These are phyloP conservation scores for Macrolepiota albuminosa DNA, from an alignment of 768 basidiomycete genomes.

Conservation along the genomic window DNA sequence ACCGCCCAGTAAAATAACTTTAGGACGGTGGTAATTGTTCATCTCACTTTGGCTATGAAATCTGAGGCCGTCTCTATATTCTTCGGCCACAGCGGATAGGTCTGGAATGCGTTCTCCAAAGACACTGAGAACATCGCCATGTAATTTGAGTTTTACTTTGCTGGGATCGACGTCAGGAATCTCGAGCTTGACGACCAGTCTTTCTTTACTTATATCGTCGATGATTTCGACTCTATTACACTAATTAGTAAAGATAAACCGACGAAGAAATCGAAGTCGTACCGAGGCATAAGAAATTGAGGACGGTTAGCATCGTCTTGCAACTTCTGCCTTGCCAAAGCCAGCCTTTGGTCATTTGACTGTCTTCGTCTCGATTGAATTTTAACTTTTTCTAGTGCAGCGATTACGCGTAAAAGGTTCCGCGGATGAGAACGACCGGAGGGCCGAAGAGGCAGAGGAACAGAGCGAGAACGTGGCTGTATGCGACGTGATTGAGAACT, in stretches of 20 bases:
- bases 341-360: background rate
- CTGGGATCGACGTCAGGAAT: slow-evolving; percentile 38
- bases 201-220: slow-evolving; percentile 31
- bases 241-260: background rate
- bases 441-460: background rate
- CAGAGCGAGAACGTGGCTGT: slow-evolving; percentile 7
- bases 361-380: background rate
- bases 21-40: slow-evolving; percentile 1
- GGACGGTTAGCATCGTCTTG: background rate
- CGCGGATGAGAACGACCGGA: slow-evolving; percentile 1
- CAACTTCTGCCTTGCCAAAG: background rate
- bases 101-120: slow-evolving; percentile 27
- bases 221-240: slow-evolving; percentile 35
- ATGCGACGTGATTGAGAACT: background rate
- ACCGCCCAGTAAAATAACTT: slow-evolving; percentile 10
- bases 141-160: slow-evolving; percentile 30
- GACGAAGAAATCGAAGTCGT: background rate
- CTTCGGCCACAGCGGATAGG: slow-evolving; percentile 3
- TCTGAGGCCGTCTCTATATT: slow-evolving; percentile 7
- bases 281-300: slow-evolving; percentile 17
- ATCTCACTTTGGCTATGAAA: slow-evolving; percentile 7
- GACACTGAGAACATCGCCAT: slow-evolving; percentile 29
- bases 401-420: background rate
- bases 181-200: slow-evolving; percentile 35
- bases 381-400: background rate